Evolutionary conservation across 2,329 filamentous ascomycete species (phyloP), one percentile per base, ranked within the genome.

Genomic region (Alternaria longipes): DNA sequence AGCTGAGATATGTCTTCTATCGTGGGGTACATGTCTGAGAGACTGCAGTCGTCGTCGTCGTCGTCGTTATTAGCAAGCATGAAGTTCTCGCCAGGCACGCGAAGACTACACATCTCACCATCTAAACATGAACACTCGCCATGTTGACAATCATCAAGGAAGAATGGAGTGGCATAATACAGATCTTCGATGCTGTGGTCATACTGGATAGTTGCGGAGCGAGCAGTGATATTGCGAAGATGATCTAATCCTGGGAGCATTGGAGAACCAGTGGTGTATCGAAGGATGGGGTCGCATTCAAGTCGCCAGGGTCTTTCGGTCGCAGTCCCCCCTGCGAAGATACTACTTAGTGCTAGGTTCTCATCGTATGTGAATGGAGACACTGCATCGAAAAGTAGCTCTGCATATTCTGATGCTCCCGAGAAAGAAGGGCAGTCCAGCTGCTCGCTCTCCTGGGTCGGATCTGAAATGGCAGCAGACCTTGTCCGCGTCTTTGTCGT

Each of bases 191-290:
- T 60, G 22, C 61, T 58, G 20, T 50, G 24, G 30, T 63, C 54
- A n/a, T 60, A 60, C 12, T 20, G 32, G 20, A 54, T 24, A 24
- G 49, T 42, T 8, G 50, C 51, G 9, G 63, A 54, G 28, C 54
- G 51, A 26, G 18, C 34, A 20, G 44, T 40, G 14, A 63, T 18
- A 3, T 38, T 51, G 4, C 20, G 38, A 5, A 65, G 36, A 28
- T 58, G 30, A 3, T 60, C 34, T 20, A 56, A 5, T 14, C 63
- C 54, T 24, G 60, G 60, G 24, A 65, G 62, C 7, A 65, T 50
- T 5, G 12, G 5, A 11, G 20, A 2, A 6, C 8, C 22, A 18
- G 40, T 24, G 18, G 62, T 44, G 6, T 49, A 34, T 32, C 41
- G 47, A 28, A 65, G 52, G 5, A 53, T 47, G 9, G 32, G 47